A percentile compares a stretch with the other conserved stretches of the same genome.
phyloP scores from a whole-genome alignment of 495 filamentous ascomycete species.

The Podospora appendiculata region DNA sequence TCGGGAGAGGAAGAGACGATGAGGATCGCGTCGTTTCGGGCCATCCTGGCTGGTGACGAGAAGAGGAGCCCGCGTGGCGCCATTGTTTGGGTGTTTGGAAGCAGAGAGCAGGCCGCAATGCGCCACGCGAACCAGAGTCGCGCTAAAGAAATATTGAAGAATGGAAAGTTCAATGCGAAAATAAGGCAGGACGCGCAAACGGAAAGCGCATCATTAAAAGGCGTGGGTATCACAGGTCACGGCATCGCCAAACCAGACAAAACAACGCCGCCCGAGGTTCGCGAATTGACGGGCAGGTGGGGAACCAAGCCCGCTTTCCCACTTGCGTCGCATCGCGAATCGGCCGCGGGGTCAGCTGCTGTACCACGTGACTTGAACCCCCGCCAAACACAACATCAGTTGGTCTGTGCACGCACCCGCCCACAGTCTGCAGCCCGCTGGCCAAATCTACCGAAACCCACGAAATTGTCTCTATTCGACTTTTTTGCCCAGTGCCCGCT shows the following conservation, averaged over 20 bases:
- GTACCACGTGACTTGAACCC: conserved; percentile 4
- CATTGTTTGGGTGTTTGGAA: conserved; percentile 16
- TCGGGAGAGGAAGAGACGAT: conserved; percentile 41
- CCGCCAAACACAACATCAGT: not conserved
- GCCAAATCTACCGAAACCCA: conserved; percentile 25
- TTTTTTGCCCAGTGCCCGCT: conserved; percentile 19
- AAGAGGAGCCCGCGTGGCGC: conserved; percentile 25
- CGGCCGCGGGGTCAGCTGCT: conserved; percentile 20
- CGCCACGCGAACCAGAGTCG: conserved; percentile 33
- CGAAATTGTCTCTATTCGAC: conserved; percentile 8
- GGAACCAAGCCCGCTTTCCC: not conserved
- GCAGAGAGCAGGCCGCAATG: conserved; percentile 11
- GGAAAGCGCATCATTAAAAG: too few relatives aligned
- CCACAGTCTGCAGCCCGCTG: conserved; percentile 16
- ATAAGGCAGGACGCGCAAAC: too few relatives aligned
- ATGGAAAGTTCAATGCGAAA: not conserved
- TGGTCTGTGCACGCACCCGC: conserved; percentile 18
- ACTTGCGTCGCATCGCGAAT: not conserved
- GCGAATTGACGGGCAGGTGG: not conserved
- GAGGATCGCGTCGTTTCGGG: conserved; percentile 14
- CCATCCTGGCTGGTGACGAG: conserved; percentile 27
- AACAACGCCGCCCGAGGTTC: not conserved
- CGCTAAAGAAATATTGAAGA: not conserved
- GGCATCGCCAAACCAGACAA: conserved; percentile 1
- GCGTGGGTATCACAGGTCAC: too few relatives aligned